phyloP scores from a whole-genome alignment of 192 early-diverging fungal genomes.

The Linnemannia zychae region DNA sequence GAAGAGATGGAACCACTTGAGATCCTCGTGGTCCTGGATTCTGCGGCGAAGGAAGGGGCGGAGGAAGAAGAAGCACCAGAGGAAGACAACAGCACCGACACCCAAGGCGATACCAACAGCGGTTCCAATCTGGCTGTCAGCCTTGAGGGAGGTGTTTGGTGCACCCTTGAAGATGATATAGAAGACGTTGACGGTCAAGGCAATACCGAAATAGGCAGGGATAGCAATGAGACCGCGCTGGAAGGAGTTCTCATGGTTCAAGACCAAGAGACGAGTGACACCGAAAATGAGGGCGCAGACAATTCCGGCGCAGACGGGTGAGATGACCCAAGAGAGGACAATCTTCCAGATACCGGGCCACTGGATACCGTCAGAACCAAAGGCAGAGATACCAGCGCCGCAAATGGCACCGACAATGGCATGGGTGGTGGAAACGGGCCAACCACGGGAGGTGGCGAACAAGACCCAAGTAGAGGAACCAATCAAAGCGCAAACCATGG shows the following conservation, averaged over 20 bases:
- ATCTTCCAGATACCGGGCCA: constrained; percentile 72
- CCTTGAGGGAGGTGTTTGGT: constrained; percentile 57
- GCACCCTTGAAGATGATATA: constrained; percentile 83
- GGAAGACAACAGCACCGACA: constrained; percentile 66
- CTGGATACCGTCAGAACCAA: constrained; percentile 70
- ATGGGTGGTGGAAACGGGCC: constrained; percentile 86
- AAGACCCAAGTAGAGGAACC: constrained; percentile 85
- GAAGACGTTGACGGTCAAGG: constrained; percentile 72
- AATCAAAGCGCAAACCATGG: constrained; percentile 85
- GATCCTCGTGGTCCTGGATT: constrained; percentile 71
- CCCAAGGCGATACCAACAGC: constrained; percentile 76
- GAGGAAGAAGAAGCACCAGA: constrained; percentile 74
- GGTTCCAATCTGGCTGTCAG: constrained; percentile 57
- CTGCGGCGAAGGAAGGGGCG: constrained; percentile 74
- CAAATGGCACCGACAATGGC: constrained; percentile 85
- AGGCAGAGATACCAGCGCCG: constrained; percentile 82
- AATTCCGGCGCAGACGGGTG: constrained; percentile 75
- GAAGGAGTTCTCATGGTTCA: constrained; percentile 74
- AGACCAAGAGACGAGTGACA: constrained; percentile 72
- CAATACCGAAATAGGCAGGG: constrained; percentile 79
- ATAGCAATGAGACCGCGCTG: constrained; percentile 75
- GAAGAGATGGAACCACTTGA: constrained; percentile 80
- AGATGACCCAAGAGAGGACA: constrained; percentile 83
- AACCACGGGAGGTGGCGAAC: constrained; percentile 72
- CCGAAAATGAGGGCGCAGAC: constrained; percentile 76